Percentiles rank a stretch among this genome's conserved stretches.
Evolutionary conservation across 1,139 yeast genomes (phyloP).

Genomic region (Spencermartinsiella ligniputridi): DNA sequence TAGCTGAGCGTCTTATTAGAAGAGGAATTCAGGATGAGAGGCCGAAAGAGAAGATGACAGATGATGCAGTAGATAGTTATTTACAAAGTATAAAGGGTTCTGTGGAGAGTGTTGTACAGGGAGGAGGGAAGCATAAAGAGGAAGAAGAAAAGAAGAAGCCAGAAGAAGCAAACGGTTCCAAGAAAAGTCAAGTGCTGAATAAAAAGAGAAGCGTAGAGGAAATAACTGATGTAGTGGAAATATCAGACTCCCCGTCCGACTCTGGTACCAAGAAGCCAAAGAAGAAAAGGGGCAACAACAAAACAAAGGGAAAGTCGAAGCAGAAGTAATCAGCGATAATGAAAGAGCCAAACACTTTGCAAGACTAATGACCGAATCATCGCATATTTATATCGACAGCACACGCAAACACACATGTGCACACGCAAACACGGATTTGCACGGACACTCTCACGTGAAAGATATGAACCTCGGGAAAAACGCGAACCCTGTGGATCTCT

Average conservation of each 20-base stretch:
- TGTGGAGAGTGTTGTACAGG: neutral
- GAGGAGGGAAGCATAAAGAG: neutral
- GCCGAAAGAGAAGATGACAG: neutral
- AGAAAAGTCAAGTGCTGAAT: neutral
- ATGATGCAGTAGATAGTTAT: neutral
- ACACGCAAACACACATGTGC: no score
- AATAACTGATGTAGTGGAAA: no score
- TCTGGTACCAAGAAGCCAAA: neutral
- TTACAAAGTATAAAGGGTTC: neutral
- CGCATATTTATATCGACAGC: no score
- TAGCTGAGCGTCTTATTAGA: slow-evolving; percentile 42
- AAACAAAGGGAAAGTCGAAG: no score
- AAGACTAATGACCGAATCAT: no score
- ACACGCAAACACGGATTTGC: neutral
- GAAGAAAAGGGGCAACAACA: neutral
- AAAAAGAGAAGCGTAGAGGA: neutral
- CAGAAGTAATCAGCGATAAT: no score
- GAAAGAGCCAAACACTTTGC: no score
- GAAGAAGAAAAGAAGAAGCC: neutral
- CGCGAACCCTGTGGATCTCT: no score
- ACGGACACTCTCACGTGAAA: neutral
- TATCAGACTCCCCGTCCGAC: no score
- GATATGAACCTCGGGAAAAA: neutral
- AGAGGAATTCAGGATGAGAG: no score
- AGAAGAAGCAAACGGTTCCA: no score